phyloP scores from a whole-genome alignment of 495 filamentous ascomycete species.

The Margaritispora aquatica region DNA sequence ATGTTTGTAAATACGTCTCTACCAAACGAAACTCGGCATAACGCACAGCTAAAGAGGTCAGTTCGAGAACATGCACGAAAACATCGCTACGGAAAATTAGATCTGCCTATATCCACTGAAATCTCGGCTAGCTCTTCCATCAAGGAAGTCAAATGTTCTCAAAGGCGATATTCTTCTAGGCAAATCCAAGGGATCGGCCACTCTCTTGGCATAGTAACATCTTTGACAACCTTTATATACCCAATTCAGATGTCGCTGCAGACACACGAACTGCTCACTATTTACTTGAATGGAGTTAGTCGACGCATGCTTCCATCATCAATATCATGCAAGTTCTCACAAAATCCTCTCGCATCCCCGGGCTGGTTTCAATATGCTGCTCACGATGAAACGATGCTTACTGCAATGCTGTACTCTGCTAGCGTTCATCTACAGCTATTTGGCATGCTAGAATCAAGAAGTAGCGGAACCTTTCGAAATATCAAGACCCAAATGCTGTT shows the following conservation, averaged over 20 bases:
- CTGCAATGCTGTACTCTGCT: constrained; percentile 10
- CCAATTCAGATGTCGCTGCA: constrained; percentile 6
- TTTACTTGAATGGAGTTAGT: constrained; percentile 3
- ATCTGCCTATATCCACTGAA: no score
- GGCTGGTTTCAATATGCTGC: constrained; percentile 14
- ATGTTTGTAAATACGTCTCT: not conserved
- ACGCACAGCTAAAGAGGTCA: not conserved
- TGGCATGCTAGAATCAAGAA: not conserved
- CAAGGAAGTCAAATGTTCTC: not conserved
- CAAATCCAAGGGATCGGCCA: no score
- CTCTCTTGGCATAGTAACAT: not conserved
- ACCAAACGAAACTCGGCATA: not conserved
- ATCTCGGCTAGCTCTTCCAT: no score
- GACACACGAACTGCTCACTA: constrained; percentile 3
- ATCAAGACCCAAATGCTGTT: not conserved
- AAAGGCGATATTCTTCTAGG: no score
- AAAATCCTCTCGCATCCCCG: not conserved
- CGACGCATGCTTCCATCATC: constrained; percentile 3
- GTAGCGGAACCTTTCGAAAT: constrained; percentile 4
- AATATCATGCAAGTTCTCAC: not conserved
- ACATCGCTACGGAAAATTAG: no score
- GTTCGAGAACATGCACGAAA: not conserved
- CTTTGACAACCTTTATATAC: not conserved
- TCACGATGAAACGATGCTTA: constrained; percentile 8
- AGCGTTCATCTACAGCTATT: constrained; percentile 2